These are phyloP conservation scores for Hemileccinum impolitum DNA, from an alignment of 768 basidiomycete genomes.

Conservation along the genomic window DNA sequence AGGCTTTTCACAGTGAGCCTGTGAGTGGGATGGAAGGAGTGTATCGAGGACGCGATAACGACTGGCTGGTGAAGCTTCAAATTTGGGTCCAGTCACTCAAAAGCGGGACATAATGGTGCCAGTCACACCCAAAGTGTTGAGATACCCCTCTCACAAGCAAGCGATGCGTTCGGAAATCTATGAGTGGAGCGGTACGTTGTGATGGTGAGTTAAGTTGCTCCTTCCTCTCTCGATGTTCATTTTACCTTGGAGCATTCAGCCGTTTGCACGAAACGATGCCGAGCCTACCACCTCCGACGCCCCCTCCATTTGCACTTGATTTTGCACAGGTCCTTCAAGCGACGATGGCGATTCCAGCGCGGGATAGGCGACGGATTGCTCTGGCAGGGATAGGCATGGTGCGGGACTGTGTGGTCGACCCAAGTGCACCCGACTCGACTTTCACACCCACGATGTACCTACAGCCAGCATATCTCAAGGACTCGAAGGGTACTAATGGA, in stretches of 20 bases:
- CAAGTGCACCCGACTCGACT: too few species aligned
- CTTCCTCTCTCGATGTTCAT: not conserved
- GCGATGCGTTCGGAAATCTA: conserved; percentile 71
- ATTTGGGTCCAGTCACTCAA: too few species aligned
- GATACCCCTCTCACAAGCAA: conserved; percentile 72
- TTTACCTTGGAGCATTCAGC: conserved; percentile 21
- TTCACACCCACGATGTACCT: too few species aligned
- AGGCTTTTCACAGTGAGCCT: too few species aligned
- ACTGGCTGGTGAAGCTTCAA: too few species aligned
- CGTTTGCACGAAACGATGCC: conserved; percentile 62
- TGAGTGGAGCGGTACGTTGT: conserved; percentile 83
- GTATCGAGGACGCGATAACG: too few species aligned
- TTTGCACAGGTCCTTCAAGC: conserved; percentile 80
- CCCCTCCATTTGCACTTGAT: conserved; percentile 61
- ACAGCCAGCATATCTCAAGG: too few species aligned
- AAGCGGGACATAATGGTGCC: too few species aligned
- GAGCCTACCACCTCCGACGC: conserved; percentile 58
- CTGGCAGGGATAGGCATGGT: not conserved
- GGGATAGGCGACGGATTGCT: conserved; percentile 24
- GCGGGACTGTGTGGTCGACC: conserved; percentile 4
- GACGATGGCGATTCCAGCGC: conserved; percentile 59
- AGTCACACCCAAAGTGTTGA: conserved; percentile 76
- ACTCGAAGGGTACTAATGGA: too few species aligned
- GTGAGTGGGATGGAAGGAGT: too few species aligned
- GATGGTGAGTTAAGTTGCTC: conserved; percentile 62